Evolutionary conservation across 2,329 filamentous ascomycete genomes (phyloP), one percentile per base, ranked within the genome.

Genomic region (Penicillium sp.): DNA sequence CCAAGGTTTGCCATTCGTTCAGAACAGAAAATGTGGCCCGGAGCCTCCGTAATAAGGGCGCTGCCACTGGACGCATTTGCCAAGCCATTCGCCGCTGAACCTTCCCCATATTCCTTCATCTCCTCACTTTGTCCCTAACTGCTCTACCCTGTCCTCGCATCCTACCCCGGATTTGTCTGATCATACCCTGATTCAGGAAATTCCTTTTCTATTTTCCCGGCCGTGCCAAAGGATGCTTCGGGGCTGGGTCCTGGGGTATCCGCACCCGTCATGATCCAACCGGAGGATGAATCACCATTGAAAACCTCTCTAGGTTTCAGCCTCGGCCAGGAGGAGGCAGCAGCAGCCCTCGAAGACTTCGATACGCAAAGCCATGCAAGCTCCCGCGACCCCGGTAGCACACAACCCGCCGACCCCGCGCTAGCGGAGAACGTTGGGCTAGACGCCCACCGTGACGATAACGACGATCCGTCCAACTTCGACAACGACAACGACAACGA

Each of bases 401-500:
- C 57, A 51, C 64, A 64, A 29, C 49, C 66, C 11, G 54, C 47
- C 40, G 69, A 72, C 48, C 55, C 62, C 43, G 54, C 59, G 42
- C 39, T 50, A 22, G 51, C 58, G 36, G 66, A 63, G 42, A 59
- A 57, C 50, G 57, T 52, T 44, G 54, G 44, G 40, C 50, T 55
- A 31, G 67, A 66, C 31, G 44, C 42, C 48, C 57, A 64, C 22
- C 58, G 57, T n/a, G 62, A 64, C 8, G 65, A 66, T 40, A 49
- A 58, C 16, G 57, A 65, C 18, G 63, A 57, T 38, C 49, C 52
- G n/a, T 61, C 55, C 24, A 65, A 61, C 42, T 52, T 51, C 10
- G 62, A 62, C 2, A 83, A 85, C 47, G 81, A 84, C 59, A 73
- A 79, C 5, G 84, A 84, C 2, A 83, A 85, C 47, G 81, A 84